These are phyloP conservation scores for Cyberlindnera xishuangbannaensis DNA, from an alignment of 805 yeast genomes.

Conservation along the genomic window DNA sequence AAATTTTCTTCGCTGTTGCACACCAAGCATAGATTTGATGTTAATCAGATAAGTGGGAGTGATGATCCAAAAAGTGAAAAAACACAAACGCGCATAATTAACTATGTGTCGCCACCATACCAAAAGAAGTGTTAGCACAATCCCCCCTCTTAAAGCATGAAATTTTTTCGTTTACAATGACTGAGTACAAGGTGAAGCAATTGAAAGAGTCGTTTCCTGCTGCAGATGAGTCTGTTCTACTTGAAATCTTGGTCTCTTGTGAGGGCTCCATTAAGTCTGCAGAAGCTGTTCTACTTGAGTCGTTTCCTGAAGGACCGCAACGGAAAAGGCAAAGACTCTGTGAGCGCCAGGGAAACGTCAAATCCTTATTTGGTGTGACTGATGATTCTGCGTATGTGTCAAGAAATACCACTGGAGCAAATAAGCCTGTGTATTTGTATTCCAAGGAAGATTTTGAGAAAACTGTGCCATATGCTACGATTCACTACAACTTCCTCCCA, in stretches of 20 bases:
- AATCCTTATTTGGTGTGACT: constrained; percentile 15
- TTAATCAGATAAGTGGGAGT: too few relatives aligned
- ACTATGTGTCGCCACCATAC: too few relatives aligned
- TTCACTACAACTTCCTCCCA: constrained; percentile 49
- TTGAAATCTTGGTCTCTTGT: constrained; percentile 49
- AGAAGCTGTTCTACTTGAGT: constrained; percentile 34
- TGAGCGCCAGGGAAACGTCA: constrained; percentile 19
- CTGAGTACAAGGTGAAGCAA: constrained; percentile 33
- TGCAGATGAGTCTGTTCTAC: constrained; percentile 34
- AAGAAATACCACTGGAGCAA: constrained; percentile 15
- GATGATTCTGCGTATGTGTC: constrained; percentile 7
- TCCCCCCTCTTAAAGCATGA: too few relatives aligned
- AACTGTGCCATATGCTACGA: constrained; percentile 45
- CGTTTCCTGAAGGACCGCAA: constrained; percentile 15
- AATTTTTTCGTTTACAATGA: too few relatives aligned
- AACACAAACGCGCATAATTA: too few relatives aligned
- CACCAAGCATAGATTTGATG: too few relatives aligned
- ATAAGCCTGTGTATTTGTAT: constrained; percentile 35
- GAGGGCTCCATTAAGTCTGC: constrained; percentile 45
- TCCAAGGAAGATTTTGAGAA: constrained; percentile 46
- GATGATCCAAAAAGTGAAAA: too few relatives aligned
- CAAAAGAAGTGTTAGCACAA: too few relatives aligned
- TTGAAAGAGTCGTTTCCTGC: constrained; percentile 37
- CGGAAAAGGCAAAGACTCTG: constrained; percentile 1
- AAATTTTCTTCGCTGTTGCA: too few relatives aligned